These are phyloP conservation scores for Boletus patriciae DNA, from an alignment of 768 basidiomycete species.

Conservation along the genomic window DNA sequence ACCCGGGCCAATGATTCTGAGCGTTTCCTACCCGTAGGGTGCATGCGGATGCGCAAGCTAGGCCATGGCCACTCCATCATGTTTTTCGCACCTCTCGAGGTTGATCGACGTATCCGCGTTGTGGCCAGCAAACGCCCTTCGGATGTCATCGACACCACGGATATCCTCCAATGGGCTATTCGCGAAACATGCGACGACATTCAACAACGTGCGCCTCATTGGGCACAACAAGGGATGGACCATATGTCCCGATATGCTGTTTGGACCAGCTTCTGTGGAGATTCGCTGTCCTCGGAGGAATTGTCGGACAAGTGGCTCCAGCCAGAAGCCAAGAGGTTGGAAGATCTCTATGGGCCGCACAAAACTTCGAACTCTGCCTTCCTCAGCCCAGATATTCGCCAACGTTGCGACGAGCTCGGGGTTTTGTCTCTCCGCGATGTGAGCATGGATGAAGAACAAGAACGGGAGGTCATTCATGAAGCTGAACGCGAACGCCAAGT, in stretches of 20 bases:
- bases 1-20: neutral
- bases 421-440: conserved; percentile 13
- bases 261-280: conserved; percentile 16
- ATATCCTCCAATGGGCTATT: conserved; percentile 48
- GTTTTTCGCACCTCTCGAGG: conserved; percentile 46
- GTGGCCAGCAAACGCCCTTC: conserved; percentile 11
- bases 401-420: conserved; percentile 20
- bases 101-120: conserved; percentile 38
- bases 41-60: conserved; percentile 54
- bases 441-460: too few species aligned
- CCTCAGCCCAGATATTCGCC: conserved; percentile 6
- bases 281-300: neutral
- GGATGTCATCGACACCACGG: conserved; percentile 14
- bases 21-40: conserved; percentile 33
- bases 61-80: conserved; percentile 47
- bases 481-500: conserved; percentile 42
- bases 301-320: conserved; percentile 37
- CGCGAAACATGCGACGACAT: conserved; percentile 45
- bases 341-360: conserved; percentile 34
- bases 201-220: conserved; percentile 39
- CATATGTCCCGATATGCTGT: conserved; percentile 15
- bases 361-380: neutral
- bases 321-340: conserved; percentile 39
- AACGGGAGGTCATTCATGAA: conserved; percentile 48
- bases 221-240: conserved; percentile 40